A percentile compares a stretch with the other conserved stretches of the same genome.
These are phyloP conservation scores for Calonectria honghensis DNA, from an alignment of 2,329 filamentous ascomycete species.

Conservation along the genomic window DNA sequence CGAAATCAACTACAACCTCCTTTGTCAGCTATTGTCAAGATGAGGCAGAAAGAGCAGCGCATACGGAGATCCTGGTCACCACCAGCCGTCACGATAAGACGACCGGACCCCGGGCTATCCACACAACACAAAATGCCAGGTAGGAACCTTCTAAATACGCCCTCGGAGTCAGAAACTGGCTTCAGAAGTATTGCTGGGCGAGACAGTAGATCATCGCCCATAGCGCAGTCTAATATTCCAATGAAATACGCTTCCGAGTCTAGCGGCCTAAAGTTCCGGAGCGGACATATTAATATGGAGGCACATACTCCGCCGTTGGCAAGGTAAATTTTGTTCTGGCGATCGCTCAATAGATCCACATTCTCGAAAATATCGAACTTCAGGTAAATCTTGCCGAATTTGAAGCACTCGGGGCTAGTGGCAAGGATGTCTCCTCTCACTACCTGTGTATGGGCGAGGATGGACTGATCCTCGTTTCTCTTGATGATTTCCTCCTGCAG, in stretches of 20 bases:
- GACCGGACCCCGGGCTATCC: conserved; percentile 23
- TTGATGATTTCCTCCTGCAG: conserved; percentile 50
- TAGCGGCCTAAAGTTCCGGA: conserved; percentile 23
- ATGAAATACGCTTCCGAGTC: conserved; percentile 30
- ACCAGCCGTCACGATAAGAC: neutral
- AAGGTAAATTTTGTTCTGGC: conserved; percentile 31
- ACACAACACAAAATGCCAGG: conserved; percentile 31
- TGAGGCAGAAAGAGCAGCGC: neutral
- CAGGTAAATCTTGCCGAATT: conserved; percentile 20
- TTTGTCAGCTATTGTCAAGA: neutral
- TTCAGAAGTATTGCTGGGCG: conserved; percentile 31
- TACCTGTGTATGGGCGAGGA: conserved; percentile 39
- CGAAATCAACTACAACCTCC: conserved; percentile 17
- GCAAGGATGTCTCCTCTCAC: conserved; percentile 25
- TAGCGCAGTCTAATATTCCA: conserved; percentile 34
- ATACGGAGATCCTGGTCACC: conserved; percentile 3
- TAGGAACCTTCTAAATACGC: conserved; percentile 31
- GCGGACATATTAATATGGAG: conserved; percentile 21
- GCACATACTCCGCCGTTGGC: conserved; percentile 27
- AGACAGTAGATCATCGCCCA: conserved; percentile 25
- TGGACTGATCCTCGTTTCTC: conserved; percentile 38
- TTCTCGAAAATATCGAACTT: conserved; percentile 22
- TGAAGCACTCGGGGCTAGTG: conserved; percentile 31
- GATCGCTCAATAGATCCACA: conserved; percentile 26
- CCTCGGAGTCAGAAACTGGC: conserved; percentile 6